A percentile compares a stretch with the other conserved stretches of the same genome.
Conservation (phyloP, 768 basidiomycete genomes). For the Mycena galopus region DNA sequence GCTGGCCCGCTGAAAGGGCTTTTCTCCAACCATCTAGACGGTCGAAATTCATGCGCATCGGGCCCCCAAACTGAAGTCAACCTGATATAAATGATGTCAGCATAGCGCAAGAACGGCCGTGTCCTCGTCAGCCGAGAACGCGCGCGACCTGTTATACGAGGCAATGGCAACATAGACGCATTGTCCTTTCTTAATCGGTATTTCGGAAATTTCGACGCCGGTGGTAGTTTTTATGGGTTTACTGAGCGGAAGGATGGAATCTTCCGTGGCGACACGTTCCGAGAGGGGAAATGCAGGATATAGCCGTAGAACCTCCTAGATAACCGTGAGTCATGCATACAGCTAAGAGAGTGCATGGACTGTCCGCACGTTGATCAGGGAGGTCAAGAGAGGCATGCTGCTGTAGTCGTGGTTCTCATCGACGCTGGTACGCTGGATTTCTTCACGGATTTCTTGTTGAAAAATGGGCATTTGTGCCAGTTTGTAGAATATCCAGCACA, state of each 20-base stretch:
- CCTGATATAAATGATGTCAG: background rate
- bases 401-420: background rate
- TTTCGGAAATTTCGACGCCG: constrained; percentile 24
- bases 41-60: constrained; percentile 40
- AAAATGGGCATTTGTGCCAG: constrained; percentile 4
- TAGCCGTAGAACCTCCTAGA: constrained; percentile 1
- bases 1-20: background rate
- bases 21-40: constrained; percentile 1
- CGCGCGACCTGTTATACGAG: constrained; percentile 25
- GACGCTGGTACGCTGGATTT: background rate
- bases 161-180: constrained; percentile 21
- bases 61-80: constrained; percentile 28
- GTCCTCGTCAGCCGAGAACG: background rate
- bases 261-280: constrained; percentile 24
- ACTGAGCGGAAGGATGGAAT: constrained; percentile 30
- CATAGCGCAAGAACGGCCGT: background rate
- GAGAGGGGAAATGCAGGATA: background rate
- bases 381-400: constrained; percentile 10
- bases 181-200: constrained; percentile 29
- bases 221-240: constrained; percentile 22
- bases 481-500: constrained; percentile 9
- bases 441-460: background rate
- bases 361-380: constrained; percentile 15
- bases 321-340: too few species aligned
- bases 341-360: too few species aligned